A percentile compares a stretch with the other conserved stretches of the same genome.
These are phyloP conservation scores for Tulasnella sp. DNA, from an alignment of 768 basidiomycete genomes.

Conservation along the genomic window DNA sequence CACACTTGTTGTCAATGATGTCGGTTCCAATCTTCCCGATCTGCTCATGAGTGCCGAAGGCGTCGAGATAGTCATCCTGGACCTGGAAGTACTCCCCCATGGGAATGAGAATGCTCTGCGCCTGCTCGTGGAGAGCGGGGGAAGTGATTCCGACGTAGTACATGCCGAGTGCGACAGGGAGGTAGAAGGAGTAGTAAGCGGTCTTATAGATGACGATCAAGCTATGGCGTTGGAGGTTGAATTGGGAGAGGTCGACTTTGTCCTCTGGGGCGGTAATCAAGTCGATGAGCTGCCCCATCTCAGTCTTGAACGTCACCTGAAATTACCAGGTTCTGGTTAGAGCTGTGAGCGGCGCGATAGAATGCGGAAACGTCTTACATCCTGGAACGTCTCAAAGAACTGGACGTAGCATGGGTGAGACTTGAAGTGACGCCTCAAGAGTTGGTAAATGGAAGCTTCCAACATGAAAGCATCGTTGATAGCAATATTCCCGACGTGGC, in stretches of 20 bases:
- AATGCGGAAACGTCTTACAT: conserved; percentile 44
- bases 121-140: conserved; percentile 62
- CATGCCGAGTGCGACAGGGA: conserved; percentile 94
- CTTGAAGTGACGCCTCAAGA: conserved; percentile 85
- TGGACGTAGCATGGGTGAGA: conserved; percentile 78
- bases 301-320: conserved; percentile 76
- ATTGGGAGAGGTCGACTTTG: conserved; percentile 77
- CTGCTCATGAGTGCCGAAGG: conserved; percentile 79
- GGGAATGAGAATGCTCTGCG: conserved; percentile 78
- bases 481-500: conserved; percentile 69
- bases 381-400: conserved; percentile 86
- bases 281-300: conserved; percentile 94
- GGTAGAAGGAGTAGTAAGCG: conserved; percentile 97
- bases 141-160: conserved; percentile 63
- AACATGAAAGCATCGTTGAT: conserved; percentile 98
- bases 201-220: conserved; percentile 97
- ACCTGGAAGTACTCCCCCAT: conserved; percentile 98
- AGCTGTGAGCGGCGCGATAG: not conserved
- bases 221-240: conserved; percentile 82
- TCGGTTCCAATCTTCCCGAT: conserved; percentile 98
- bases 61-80: conserved; percentile 97
- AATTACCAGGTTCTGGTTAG: not conserved
- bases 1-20: conserved; percentile 98
- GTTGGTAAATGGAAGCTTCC: conserved; percentile 85
- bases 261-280: conserved; percentile 94